Conservation (phyloP, 2,329 filamentous ascomycete genomes). For the Aureobasidium musti region DNA sequence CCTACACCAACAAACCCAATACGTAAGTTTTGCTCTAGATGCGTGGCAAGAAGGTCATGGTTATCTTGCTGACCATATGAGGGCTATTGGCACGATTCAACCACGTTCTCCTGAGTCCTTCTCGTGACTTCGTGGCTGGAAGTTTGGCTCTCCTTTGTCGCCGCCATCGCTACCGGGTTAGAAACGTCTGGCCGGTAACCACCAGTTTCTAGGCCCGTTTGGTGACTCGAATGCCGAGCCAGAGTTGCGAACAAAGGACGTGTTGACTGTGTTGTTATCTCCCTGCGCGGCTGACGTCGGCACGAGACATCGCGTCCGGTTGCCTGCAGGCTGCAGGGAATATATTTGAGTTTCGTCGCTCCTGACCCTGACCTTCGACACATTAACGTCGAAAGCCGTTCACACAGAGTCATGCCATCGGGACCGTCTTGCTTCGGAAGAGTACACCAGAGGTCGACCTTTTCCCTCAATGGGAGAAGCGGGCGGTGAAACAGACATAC, state of each 20-base stretch:
- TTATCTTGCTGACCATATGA: neutral
- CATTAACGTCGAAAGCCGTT: neutral
- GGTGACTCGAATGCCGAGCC: neutral
- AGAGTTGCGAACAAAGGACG: neutral
- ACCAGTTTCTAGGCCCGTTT: neutral
- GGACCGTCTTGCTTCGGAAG: neutral
- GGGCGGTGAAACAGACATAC: neutral
- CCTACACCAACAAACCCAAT: neutral
- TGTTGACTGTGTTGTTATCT: neutral
- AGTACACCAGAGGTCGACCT: neutral
- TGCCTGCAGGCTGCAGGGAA: neutral
- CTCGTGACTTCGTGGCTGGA: constrained; percentile 8
- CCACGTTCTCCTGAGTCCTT: neutral
- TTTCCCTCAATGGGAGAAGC: neutral
- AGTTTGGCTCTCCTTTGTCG: neutral
- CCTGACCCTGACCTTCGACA: neutral
- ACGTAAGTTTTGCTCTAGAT: neutral
- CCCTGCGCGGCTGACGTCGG: neutral
- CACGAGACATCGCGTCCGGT: neutral
- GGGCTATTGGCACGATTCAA: constrained; percentile 1
- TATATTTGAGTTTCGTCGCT: constrained; percentile 4
- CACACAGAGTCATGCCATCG: neutral
- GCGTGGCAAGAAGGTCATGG: neutral
- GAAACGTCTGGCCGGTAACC: neutral
- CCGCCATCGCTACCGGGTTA: neutral